These are phyloP conservation scores for Ormosia emarginata DNA, from an alignment of 306 rosid species.

Conservation along the genomic window DNA sequence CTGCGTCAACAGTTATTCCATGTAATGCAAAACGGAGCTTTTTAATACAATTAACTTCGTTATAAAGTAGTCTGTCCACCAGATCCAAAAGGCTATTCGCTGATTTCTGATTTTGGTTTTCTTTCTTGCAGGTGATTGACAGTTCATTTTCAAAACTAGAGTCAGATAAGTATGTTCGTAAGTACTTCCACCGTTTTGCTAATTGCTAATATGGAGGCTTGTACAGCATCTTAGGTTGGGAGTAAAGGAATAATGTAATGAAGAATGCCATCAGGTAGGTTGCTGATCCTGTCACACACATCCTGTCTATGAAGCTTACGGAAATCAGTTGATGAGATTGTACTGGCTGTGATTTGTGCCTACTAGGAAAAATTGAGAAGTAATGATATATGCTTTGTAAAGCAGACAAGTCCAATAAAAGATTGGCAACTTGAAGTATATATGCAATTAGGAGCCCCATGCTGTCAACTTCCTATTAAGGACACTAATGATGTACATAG, in stretches of 20 bases:
- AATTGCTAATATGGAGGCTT: constrained; percentile 9
- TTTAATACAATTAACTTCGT: neutral
- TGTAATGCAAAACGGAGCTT: neutral
- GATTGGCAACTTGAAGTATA: neutral
- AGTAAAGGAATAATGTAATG: constrained; percentile 12
- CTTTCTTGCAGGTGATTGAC: neutral
- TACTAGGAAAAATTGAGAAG: neutral
- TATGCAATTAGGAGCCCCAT: neutral
- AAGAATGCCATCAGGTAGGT: constrained; percentile 21
- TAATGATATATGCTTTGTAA: neutral
- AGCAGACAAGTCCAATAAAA: neutral
- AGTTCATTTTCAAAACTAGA: neutral
- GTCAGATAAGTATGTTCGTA: constrained; percentile 4
- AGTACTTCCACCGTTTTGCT: neutral
- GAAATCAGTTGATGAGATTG: neutral
- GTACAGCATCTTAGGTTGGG: neutral
- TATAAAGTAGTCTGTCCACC: neutral
- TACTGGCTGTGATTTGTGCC: neutral
- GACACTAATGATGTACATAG: too few relatives aligned
- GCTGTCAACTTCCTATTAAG: neutral
- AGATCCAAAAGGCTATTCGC: neutral
- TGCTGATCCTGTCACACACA: neutral
- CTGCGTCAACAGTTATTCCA: neutral
- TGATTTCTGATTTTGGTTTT: neutral
- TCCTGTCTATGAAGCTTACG: neutral